Evolutionary conservation across 2,329 filamentous ascomycete genomes (phyloP).

Genomic region (Penicillium sp.): DNA sequence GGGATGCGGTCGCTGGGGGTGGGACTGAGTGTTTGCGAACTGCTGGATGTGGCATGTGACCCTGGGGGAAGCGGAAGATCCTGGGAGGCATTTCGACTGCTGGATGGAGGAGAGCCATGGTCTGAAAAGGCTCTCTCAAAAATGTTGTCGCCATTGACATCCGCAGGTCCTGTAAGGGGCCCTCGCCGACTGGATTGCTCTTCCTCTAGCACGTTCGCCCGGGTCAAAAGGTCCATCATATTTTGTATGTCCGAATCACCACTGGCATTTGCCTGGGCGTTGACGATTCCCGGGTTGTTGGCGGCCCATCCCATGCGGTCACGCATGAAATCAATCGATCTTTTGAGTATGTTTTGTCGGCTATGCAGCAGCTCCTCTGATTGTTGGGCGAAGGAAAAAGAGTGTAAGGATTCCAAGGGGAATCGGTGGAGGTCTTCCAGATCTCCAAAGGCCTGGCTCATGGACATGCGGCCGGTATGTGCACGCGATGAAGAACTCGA

Average conservation of each 20-base stretch:
- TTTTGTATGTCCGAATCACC: constrained; percentile 87
- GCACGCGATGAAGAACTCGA: constrained; percentile 62
- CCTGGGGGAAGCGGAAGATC: constrained; percentile 23
- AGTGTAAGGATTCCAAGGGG: constrained; percentile 93
- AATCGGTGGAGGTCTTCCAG: constrained; percentile 89
- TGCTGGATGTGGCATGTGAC: constrained; percentile 21
- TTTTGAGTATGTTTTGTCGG: constrained; percentile 88
- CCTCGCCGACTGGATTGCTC: constrained; percentile 54
- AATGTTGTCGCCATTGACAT: constrained; percentile 73
- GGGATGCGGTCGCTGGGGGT: constrained; percentile 37
- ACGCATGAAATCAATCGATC: constrained; percentile 95
- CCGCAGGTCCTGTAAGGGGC: constrained; percentile 79
- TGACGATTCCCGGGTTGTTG: constrained; percentile 74
- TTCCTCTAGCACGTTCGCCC: constrained; percentile 75
- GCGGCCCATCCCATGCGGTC: constrained; percentile 84
- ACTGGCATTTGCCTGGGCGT: constrained; percentile 78
- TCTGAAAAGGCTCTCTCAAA: constrained; percentile 81
- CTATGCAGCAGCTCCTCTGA: constrained; percentile 90
- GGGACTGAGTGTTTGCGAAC: constrained; percentile 33
- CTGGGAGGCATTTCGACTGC: constrained; percentile 23
- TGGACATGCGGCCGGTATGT: constrained; percentile 58
- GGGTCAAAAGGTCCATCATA: constrained; percentile 85
- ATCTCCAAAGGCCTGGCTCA: constrained; percentile 71
- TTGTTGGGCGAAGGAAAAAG: constrained; percentile 96
- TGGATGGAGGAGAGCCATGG: constrained; percentile 22